Conservation (phyloP, 345 rosid genomes). For the Draba incana region DNA sequence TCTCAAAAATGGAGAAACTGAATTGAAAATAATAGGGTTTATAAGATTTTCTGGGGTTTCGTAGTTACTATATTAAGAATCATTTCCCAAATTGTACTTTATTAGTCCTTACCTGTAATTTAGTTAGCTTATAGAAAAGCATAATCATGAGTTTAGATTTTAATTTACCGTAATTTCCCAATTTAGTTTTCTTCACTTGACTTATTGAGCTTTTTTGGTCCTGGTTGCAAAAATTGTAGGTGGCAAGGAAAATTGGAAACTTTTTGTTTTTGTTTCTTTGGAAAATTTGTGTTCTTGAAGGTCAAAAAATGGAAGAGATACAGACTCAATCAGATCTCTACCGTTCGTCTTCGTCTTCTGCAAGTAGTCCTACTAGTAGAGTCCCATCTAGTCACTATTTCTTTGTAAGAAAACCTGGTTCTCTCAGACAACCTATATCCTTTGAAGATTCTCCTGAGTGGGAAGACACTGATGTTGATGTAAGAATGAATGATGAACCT, state of each 20-base stretch:
- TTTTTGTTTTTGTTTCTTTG: constrained; percentile 5
- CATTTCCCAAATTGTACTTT: constrained; percentile 19
- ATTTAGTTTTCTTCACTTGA: too few relatives aligned
- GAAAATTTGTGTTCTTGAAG: constrained; percentile 30
- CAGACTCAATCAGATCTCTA: constrained; percentile 91
- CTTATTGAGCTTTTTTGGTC: constrained; percentile 1
- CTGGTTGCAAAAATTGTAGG: not conserved
- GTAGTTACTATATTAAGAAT: constrained; percentile 24
- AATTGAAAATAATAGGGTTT: constrained; percentile 17
- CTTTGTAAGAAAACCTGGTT: constrained; percentile 92
- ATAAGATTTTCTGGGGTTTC: not conserved
- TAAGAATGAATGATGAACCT: constrained; percentile 68
- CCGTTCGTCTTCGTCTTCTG: constrained; percentile 96
- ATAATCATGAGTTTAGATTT: constrained; percentile 16
- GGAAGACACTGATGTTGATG: constrained; percentile 89
- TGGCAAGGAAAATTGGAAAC: constrained; percentile 21
- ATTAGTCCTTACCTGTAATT: constrained; percentile 16
- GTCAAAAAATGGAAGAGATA: constrained; percentile 84
- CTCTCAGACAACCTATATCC: constrained; percentile 89
- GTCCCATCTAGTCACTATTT: constrained; percentile 93
- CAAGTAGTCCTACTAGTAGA: constrained; percentile 97
- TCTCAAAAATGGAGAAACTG: constrained; percentile 17
- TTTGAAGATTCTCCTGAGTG: constrained; percentile 99
- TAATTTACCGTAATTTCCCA: not conserved
- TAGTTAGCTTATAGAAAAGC: constrained; percentile 31